phyloP scores from a whole-genome alignment of 371 early-diverging fungal species.

The Mortierella sp. region DNA sequence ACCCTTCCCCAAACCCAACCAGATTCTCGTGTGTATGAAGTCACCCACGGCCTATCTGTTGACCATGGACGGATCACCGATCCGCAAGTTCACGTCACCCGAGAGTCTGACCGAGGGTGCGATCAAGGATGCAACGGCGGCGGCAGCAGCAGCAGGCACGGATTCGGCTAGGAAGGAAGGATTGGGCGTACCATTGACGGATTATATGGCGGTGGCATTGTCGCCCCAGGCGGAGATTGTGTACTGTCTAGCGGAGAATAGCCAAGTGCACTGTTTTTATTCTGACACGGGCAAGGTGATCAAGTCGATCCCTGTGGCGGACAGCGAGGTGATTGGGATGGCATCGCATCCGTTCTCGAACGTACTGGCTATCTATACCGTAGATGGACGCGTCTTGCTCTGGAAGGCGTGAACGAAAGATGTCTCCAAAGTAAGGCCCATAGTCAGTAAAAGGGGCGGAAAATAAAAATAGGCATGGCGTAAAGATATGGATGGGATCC shows the following conservation, averaged over 20 bases:
- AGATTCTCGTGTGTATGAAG: slow-evolving; percentile 82
- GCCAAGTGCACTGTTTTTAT: slow-evolving; percentile 69
- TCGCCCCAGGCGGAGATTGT: slow-evolving; percentile 84
- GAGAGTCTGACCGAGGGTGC: slow-evolving; percentile 32
- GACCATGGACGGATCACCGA: slow-evolving; percentile 66
- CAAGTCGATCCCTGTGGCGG: slow-evolving; percentile 59
- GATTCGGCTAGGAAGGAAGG: slow-evolving; percentile 59
- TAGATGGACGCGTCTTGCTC: slow-evolving; percentile 73
- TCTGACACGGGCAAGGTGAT: slow-evolving; percentile 64
- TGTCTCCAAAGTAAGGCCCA: too few relatives aligned
- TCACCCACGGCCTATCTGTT: slow-evolving; percentile 74
- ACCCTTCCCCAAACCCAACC: slow-evolving; percentile 60
- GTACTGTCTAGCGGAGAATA: slow-evolving; percentile 78
- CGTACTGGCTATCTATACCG: slow-evolving; percentile 76
- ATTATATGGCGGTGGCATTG: slow-evolving; percentile 60
- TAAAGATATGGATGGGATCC: background rate
- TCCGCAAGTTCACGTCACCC: slow-evolving; percentile 42
- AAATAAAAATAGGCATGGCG: background rate
- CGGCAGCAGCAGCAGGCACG: slow-evolving; percentile 49
- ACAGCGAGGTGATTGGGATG: slow-evolving; percentile 78
- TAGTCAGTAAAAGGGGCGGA: too few relatives aligned
- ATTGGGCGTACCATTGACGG: slow-evolving; percentile 71
- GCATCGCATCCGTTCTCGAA: slow-evolving; percentile 83
- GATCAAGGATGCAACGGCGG: slow-evolving; percentile 25
- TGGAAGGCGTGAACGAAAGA: slow-evolving; percentile 60